Evolutionary conservation across 208 protist genomes (phyloP).

Genomic region (Trypanosoma congolense): DNA sequence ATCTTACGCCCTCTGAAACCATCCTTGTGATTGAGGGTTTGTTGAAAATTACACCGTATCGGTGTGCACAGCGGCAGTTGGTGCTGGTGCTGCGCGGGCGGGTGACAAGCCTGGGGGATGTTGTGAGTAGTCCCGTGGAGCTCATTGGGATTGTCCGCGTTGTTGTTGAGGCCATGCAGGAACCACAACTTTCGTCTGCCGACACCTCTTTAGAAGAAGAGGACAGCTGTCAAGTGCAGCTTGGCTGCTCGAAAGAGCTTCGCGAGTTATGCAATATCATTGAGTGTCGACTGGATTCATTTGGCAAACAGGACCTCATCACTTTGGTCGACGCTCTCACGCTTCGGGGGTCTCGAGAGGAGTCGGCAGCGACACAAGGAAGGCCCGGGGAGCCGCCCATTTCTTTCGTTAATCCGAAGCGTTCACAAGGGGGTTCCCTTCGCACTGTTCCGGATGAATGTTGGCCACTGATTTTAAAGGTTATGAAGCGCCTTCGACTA

Average conservation of each 20-base stretch:
- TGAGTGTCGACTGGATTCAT: conserved; percentile 36
- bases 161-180: conserved; percentile 26
- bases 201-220: conserved; percentile 9
- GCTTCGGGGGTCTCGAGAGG: conserved; percentile 15
- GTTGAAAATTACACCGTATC: conserved; percentile 32
- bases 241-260: conserved; percentile 12
- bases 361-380: background rate
- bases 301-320: conserved; percentile 45
- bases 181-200: background rate
- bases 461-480: conserved; percentile 17
- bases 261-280: conserved; percentile 24
- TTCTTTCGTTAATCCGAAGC: background rate
- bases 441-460: conserved; percentile 23
- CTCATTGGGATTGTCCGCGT: conserved; percentile 43
- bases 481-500: conserved; percentile 14
- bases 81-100: conserved; percentile 39
- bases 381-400: background rate
- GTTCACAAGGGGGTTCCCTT: background rate
- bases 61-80: conserved; percentile 21
- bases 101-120: conserved; percentile 25
- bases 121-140: conserved; percentile 48
- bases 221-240: conserved; percentile 5
- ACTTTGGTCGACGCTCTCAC: conserved; percentile 47
- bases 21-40: conserved; percentile 57
- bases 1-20: conserved; percentile 36